A percentile compares a stretch with the other conserved stretches of the same genome.
Conservation (phyloP, 2,329 filamentous ascomycete genomes). For the Didymella segeticola region DNA sequence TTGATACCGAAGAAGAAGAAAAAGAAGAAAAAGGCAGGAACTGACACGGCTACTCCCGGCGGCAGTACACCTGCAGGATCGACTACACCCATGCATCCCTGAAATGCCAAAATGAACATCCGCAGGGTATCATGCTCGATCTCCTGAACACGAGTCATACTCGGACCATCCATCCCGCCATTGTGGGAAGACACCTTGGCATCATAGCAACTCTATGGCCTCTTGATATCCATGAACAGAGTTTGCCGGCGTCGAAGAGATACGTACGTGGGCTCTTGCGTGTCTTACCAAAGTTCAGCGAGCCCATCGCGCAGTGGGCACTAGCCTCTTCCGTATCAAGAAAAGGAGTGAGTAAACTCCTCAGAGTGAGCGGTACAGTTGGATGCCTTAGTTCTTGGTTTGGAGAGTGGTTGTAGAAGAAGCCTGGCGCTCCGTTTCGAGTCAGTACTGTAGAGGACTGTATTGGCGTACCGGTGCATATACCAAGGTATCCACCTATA, state of each 20-base stretch:
- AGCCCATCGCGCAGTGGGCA: not conserved
- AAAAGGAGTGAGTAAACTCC: too few relatives aligned
- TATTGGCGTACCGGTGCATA: not conserved
- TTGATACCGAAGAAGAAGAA: slow-evolving; percentile 49
- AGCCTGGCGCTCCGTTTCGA: not conserved
- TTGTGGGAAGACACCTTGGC: not conserved
- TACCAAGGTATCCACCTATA: not conserved
- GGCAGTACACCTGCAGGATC: slow-evolving; percentile 42
- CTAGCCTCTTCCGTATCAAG: not conserved
- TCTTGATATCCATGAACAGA: not conserved
- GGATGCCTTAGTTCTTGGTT: not conserved
- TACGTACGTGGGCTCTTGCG: not conserved
- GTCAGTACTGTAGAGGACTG: not conserved
- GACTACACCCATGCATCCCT: slow-evolving; percentile 44
- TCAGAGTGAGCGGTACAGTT: not conserved
- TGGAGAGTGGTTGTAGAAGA: not conserved
- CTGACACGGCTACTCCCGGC: slow-evolving; percentile 45
- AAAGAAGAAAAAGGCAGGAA: slow-evolving; percentile 46
- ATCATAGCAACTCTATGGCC: not conserved
- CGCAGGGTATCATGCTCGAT: not conserved
- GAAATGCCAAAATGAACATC: slow-evolving; percentile 1
- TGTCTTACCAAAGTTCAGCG: not conserved
- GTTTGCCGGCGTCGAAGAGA: not conserved
- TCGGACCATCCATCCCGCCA: not conserved
- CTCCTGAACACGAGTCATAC: not conserved